Conservation (phyloP, 495 filamentous ascomycete species). For the Filosporella fistucella region DNA sequence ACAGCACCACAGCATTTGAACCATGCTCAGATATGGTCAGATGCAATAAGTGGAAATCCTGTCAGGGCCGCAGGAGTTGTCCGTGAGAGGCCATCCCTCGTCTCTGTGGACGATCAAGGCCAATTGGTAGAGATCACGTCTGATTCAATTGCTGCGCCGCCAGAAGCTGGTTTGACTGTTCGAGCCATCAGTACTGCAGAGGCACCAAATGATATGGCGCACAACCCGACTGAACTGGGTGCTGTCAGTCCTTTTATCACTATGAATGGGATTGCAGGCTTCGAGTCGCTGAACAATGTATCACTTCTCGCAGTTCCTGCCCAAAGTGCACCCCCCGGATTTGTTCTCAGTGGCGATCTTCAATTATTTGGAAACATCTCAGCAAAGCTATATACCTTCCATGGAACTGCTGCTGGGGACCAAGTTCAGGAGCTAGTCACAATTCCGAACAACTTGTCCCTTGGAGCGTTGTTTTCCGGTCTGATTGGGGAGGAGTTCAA, state of each 20-base stretch:
- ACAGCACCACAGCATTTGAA: not conserved
- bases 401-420: not conserved
- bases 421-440: not conserved
- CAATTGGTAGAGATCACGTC: not conserved
- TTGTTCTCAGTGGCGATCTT: not conserved
- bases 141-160: not conserved
- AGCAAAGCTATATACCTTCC: not conserved
- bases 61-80: not conserved
- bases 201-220: not conserved
- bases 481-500: not conserved
- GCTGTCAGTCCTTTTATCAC: not conserved
- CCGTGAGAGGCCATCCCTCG: not conserved
- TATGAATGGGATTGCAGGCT: not conserved
- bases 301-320: not conserved
- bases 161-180: not conserved
- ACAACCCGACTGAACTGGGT: not conserved
- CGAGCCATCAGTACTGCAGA: not conserved
- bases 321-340: not conserved
- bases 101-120: not conserved
- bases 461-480: not conserved
- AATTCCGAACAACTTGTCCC: not conserved
- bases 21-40: not conserved
- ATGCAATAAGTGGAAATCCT: not conserved
- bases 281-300: not conserved
- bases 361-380: not conserved